Evolutionary conservation across 306 rosid genomes (phyloP), one percentile per base, ranked within the genome.

Genomic region (Sechiopsis laciniata): DNA sequence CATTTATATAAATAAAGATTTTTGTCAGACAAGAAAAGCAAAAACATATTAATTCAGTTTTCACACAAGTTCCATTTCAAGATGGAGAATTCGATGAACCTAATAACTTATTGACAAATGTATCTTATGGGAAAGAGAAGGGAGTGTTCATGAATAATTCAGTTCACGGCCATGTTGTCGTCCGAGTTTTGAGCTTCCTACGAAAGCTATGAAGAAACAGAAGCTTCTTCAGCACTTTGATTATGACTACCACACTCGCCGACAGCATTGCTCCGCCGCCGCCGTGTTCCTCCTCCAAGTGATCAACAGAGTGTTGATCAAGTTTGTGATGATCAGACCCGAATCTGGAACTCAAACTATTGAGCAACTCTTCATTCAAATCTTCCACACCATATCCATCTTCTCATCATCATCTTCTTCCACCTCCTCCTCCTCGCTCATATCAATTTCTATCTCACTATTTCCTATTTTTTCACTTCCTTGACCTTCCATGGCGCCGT

Each of bases 371-470:
- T 70, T 87, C 87, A 61, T 84, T 84, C 84, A 87, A 83, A 81
- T 76, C 79, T 37, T 87, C 91, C 91, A 87, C 68, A 87, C 55
- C 79, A 79, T 63, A 71, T 87, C 91, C 91, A 87, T 87, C 76
- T 75, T 80, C n/a, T 74, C 75, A 60, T 79, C 80, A 13, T 74
- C 75, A 56, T 79, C 80, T 73, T 83, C 87, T 3, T 74, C 79
- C 32, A 26, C 32, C n/a, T n/a, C 29, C 37, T 1, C 37, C 0
- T 29, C 60, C 8, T 77, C 75, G 10, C 48, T 42, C 8, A 42
- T 7, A 42, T 42, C 11, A 42, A 42, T 42, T 42, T 42, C 48
- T 42, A 42, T 42, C 48, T 42, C 48, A 42, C 9, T 42, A 42
- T 42, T 42, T 42, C 2, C 48, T 42, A 8, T 9, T 7, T 9